Base-by-base conservation (phyloP, 768 basidiomycete genomes). In the Neoboletus magnificus region DNA sequence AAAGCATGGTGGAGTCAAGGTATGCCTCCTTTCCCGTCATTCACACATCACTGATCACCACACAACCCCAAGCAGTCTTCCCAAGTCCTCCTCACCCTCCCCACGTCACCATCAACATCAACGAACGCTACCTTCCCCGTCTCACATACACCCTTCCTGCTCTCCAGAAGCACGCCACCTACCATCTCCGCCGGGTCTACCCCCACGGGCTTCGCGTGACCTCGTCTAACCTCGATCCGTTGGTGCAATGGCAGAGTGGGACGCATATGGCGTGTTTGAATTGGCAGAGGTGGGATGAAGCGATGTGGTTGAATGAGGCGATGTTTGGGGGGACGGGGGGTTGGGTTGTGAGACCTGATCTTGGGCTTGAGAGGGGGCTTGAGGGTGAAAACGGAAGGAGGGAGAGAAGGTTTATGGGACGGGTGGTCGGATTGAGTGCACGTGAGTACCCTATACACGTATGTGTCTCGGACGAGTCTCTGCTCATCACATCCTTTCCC, bases 301-400 rank as follows among this genome's bases (percentile, higher is more conserved):
- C 79, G 2, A 80, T 82, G 78, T 82, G 83, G 58, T 64, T 86
- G 23, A 84, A 85, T 59, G 85, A 84, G 64, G 84, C 76, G 0
- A 76, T 86, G 77, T 86, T 85, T 62, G 74, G 75, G 0, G 84
- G 81, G 0, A 80, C 75, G 4, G 62, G 68, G 3, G 84, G 84
- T 1, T 86, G 81, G 82, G 77, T 82, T 1, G 65, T 74, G 33
- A 82, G 82, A 59, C 83, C 84, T 1, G 58, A 60, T 13, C 43
- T 54, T 22, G 50, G 73, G 56, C 71, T n/a, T 30, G 29, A 27
- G 18, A 12, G 18, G n/a, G 44, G n/a, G n/a, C 29, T 30, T 15
- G 41, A 16, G n/a, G 27, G 63, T 33, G 49, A 50, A 33, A 60
- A 46, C 6, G 25, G 15, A 29, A 10, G 27, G 18, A 42, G 32